Evolutionary conservation across 805 yeast species (phyloP), one percentile per base, ranked within the genome.

Genomic region (Candida coleopterorum): DNA sequence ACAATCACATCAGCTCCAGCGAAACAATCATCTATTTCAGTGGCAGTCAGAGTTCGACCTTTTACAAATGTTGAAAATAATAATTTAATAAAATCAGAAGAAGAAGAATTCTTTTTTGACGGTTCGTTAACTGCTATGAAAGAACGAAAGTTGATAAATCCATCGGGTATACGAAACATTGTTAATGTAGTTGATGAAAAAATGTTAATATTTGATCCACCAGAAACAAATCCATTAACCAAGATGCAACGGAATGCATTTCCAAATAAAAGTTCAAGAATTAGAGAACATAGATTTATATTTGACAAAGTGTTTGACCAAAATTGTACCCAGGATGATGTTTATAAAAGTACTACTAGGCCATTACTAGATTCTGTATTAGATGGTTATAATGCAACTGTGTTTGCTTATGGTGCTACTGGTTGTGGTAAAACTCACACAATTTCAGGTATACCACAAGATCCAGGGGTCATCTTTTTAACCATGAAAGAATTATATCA

Each of bases 341-440:
- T 89, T 0, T 89, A 76, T 52, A 52, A 62, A 18, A 56, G 59
- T 21, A 85, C 95, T 1, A 77, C 95, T 0, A 64, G 70, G 34
- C 90, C 95, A 0, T 62, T 87, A 32, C 64, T 89, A 6, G 86
- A 80, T 42, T 73, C 81, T 26, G 79, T 87, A 0, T 56, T 89
- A 28, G 93, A 85, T 43, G 97, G 97, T 0, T 85, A 67, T 58
- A 88, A 90, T 55, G 81, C 95, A 5, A 87, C 96, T 0, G 86
- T 89, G 0, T 89, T 89, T 64, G 97, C 97, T 0, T 89, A 89
- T 55, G 97, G 97, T 1, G 95, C 97, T 20, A 89, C 97, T 0
- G 97, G 97, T 0, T 89, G 97, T 58, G 97, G 97, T n/a, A 89
- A 89, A 54, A 89, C 97, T 0, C 87, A 83, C 55, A 89, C 97